These are phyloP conservation scores for Pleurozium schreberi DNA, from an alignment of 225 moss, liverwort and hornwort genomes.

Conservation along the genomic window DNA sequence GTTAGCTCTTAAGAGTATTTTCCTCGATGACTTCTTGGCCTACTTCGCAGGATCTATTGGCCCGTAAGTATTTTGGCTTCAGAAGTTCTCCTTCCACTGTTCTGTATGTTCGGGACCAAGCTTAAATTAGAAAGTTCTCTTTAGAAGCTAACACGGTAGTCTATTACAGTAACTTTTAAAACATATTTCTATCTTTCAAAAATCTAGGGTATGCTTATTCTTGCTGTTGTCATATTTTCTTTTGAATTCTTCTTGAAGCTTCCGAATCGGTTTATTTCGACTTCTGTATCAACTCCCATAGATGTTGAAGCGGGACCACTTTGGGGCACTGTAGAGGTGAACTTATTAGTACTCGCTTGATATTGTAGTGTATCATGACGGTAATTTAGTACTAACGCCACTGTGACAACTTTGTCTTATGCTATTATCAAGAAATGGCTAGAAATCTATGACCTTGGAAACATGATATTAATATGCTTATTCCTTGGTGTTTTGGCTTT, in stretches of 20 bases:
- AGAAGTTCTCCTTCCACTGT: neutral
- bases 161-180: neutral
- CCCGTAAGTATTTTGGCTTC: slow-evolving; percentile 51
- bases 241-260: neutral
- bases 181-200: neutral
- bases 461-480: too few species aligned
- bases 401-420: neutral
- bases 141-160: neutral
- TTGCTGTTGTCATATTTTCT: neutral
- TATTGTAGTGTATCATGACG: neutral
- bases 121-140: neutral
- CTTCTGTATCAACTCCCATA: too few species aligned
- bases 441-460: too few species aligned
- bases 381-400: neutral
- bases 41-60: slow-evolving; percentile 89
- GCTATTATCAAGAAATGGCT: neutral
- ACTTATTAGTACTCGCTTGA: neutral
- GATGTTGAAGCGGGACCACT: neutral
- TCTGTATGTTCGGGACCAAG: neutral
- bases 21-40: slow-evolving; percentile 84
- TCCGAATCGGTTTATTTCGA: neutral
- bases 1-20: slow-evolving; percentile 86
- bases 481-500: too few species aligned
- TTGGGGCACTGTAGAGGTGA: neutral
- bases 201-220: neutral